These are phyloP conservation scores for Fraxinus sp. DNA, from an alignment of 305 asterid genomes.

Conservation along the genomic window DNA sequence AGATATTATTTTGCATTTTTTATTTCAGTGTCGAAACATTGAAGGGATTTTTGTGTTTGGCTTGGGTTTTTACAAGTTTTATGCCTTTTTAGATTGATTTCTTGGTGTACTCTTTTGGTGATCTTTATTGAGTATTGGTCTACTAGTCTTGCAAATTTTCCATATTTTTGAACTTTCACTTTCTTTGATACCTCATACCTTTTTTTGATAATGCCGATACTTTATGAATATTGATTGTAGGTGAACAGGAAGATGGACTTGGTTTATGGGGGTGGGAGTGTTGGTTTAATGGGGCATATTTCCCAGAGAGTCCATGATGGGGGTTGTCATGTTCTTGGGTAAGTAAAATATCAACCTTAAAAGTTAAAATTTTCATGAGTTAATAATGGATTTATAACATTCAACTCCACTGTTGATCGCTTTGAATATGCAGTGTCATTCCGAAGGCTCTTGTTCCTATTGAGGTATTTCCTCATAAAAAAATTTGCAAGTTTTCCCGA, in stretches of 20 bases:
- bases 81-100: neutral
- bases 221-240: constrained; percentile 42
- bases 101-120: neutral
- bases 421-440: constrained; percentile 71
- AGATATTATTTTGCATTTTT: neutral
- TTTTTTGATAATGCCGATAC: neutral
- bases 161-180: neutral
- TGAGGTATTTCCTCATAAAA: constrained; percentile 58
- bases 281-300: constrained; percentile 43
- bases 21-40: neutral
- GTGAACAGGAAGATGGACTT: constrained; percentile 80
- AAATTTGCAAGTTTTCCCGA: neutral
- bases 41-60: neutral
- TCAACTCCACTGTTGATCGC: constrained; percentile 26
- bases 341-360: neutral
- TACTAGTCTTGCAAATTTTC: neutral
- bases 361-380: neutral
- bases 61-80: neutral
- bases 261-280: constrained; percentile 48
- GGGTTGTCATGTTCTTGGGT: constrained; percentile 47
- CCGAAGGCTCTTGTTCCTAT: constrained; percentile 91
- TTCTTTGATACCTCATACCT: neutral
- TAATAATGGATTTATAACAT: neutral
- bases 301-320: constrained; percentile 37
- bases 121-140: no score